Base-by-base conservation (phyloP, 495 filamentous ascomycete genomes). In the Penicillium angulare region DNA sequence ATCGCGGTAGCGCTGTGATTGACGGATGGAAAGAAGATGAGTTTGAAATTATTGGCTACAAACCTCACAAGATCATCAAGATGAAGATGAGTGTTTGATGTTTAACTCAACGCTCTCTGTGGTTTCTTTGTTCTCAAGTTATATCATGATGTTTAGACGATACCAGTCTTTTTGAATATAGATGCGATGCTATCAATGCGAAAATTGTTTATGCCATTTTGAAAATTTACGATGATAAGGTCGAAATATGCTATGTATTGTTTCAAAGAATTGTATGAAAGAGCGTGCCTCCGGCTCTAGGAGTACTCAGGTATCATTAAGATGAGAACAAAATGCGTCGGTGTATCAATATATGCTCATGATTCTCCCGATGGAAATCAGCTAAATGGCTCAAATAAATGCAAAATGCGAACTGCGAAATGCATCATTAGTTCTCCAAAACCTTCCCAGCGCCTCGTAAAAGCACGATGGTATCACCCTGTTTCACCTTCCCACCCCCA, bases 51-150 rank as follows among this genome's bases (percentile, higher is more conserved):
- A 80, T 86, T 61, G 91, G 88, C 20, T 98, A 98, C 68, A 81
- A 88, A 27, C 92, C 95, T 49, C 90, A 95, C 62, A 89, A 90
- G 76, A 79, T 75, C 7, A 95, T 97, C 65, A 78, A 87, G 33
- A 97, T 97, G 93, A 96, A 97, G 72, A 97, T 97, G 93, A 91
- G 86, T 60, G 91, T 97, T 26, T 96, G 27, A 32, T 17, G 24
- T 48, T 9, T 17, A 6, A 10, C 23, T 22, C 21, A 9, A 7
- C 7, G 21, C 8, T 23, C 38, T 23, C 26, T 31, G 8, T 40
- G 17, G 8, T 17, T 39, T 17, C 7, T 9, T 18, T 16, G 16
- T 9, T 5, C 17, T 38, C 12, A 9, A 38, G 17, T 44, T 10
- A 44, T 31, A 26, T 33, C 34, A 46, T 22, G 3, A 46, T 46